Conservation (phyloP, 192 early-diverging fungal species). For the Allomyces javanicus region DNA sequence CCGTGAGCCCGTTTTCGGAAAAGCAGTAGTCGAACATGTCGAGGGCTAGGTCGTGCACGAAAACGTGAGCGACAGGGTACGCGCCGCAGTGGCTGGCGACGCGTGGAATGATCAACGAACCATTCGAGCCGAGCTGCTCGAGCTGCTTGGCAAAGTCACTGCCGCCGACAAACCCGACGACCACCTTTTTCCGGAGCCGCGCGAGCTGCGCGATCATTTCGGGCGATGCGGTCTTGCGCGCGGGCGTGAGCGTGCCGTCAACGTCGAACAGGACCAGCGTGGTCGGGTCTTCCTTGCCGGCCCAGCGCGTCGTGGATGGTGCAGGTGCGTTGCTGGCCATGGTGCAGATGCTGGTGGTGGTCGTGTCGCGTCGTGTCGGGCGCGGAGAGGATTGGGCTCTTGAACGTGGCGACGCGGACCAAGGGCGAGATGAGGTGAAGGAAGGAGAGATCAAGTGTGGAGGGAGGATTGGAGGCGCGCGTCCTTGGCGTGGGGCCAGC, state of each 20-base stretch:
- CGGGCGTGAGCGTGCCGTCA: constrained; percentile 90
- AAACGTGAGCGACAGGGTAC: no score
- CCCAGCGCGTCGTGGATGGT: constrained; percentile 9
- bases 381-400: no score
- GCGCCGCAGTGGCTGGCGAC: no score
- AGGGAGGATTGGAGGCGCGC: no score
- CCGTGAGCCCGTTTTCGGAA: constrained; percentile 92
- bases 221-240: constrained; percentile 60
- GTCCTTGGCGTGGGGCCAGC: no score
- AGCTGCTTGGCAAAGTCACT: constrained; percentile 83
- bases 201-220: constrained; percentile 57
- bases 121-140: constrained; percentile 77
- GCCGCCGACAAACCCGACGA: constrained; percentile 92
- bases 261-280: constrained; percentile 89
- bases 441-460: no score
- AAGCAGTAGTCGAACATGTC: constrained; percentile 87
- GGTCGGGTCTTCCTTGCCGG: constrained; percentile 48
- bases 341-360: no score
- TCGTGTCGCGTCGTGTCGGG: no score
- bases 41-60: constrained; percentile 26
- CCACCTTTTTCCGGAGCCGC: constrained; percentile 67
- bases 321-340: no score
- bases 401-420: no score
- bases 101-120: constrained; percentile 16
- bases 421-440: no score